phyloP scores from a whole-genome alignment of 257 asterid species.

The Marsdenia floribunda region DNA sequence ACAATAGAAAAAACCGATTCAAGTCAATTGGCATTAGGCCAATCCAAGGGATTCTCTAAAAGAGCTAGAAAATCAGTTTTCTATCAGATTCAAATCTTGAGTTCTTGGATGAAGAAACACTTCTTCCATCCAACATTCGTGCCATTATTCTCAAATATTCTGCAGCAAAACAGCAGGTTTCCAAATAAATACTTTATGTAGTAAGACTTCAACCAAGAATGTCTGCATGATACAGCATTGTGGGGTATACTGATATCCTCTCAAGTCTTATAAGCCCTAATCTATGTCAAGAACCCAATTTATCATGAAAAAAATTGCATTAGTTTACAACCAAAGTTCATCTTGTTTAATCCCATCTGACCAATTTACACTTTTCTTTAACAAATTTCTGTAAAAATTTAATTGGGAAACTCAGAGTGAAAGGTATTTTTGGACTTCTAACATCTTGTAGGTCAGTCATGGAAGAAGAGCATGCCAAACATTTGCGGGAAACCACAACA shows the following conservation, averaged over 20 bases:
- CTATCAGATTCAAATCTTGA: background rate
- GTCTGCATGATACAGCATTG: background rate
- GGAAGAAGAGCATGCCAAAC: background rate
- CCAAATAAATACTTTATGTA: background rate
- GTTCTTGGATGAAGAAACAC: background rate
- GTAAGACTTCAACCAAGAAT: background rate
- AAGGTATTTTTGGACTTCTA: background rate
- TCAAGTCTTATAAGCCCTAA: background rate
- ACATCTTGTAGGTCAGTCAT: background rate
- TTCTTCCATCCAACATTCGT: background rate
- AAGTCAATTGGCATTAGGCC: background rate
- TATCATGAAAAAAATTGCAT: background rate
- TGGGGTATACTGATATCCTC: background rate
- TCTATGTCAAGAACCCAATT: background rate
- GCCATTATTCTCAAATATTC: background rate
- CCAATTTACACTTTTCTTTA: background rate
- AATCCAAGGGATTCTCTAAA: background rate
- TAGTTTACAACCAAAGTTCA: background rate
- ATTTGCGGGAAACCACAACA: background rate
- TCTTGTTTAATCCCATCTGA: background rate
- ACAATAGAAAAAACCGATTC: background rate
- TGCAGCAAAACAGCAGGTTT: background rate
- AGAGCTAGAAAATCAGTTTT: background rate
- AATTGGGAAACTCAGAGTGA: background rate
- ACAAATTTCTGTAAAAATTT: background rate